Percentiles rank a stretch among this genome's conserved stretches.
Conservation (phyloP, 192 early-diverging fungal species). For the Coemansia sp. region DNA sequence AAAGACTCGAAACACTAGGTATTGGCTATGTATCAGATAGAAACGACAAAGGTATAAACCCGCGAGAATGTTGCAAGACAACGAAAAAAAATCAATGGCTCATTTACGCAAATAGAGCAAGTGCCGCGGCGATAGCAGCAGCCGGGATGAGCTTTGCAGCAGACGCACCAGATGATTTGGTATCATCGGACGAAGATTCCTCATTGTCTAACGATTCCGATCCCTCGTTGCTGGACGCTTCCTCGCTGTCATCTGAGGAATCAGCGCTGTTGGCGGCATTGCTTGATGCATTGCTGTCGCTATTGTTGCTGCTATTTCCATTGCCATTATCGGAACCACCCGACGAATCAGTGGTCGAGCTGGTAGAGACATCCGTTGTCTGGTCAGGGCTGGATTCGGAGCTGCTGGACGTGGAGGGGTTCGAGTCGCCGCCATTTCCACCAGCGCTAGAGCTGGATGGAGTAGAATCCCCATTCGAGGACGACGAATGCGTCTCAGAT, state of each 20-base stretch:
- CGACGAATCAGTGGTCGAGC: neutral
- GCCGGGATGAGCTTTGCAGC: constrained; percentile 30
- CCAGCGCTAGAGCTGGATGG: constrained; percentile 2
- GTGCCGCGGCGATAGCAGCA: constrained; percentile 31
- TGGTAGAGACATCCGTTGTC: neutral
- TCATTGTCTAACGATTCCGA: constrained; percentile 13
- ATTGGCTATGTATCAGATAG: neutral
- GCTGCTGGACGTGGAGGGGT: neutral
- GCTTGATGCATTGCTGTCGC: neutral
- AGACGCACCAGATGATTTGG: constrained; percentile 17
- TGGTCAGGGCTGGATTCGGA: neutral
- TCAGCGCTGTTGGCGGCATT: neutral
- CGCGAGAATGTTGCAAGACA: neutral
- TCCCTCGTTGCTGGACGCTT: constrained; percentile 9
- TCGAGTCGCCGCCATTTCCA: neutral
- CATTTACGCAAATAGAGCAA: constrained; percentile 12
- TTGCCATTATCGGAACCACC: neutral
- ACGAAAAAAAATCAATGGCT: neutral
- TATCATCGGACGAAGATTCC: constrained; percentile 13
- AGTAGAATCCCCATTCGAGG: neutral
- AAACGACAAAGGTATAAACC: neutral
- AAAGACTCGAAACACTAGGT: neutral
- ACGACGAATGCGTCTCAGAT: neutral
- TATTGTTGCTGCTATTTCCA: neutral
- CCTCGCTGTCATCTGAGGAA: neutral